phyloP scores from a whole-genome alignment of 140 eudicot species.

The Senecio squalidus region DNA sequence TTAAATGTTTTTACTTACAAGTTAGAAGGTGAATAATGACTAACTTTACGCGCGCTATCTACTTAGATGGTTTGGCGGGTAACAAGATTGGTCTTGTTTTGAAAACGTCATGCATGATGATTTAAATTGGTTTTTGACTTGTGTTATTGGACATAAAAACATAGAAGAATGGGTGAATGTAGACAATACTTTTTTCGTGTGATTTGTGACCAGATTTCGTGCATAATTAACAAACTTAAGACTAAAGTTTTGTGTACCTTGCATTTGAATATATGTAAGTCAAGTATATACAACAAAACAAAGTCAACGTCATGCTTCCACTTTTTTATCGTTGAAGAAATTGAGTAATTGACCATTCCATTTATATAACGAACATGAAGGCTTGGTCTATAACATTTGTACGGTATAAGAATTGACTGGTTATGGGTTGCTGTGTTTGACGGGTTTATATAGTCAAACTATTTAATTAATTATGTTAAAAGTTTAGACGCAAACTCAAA shows the following conservation, averaged over 20 bases:
- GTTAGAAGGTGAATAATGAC: no score
- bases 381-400: background rate
- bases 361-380: slow-evolving; percentile 4
- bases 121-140: no score
- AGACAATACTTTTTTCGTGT: slow-evolving; percentile 7
- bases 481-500: no score
- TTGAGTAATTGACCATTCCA: slow-evolving; percentile 14
- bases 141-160: no score
- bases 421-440: background rate
- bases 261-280: slow-evolving; percentile 11
- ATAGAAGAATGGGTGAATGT: background rate
- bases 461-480: background rate
- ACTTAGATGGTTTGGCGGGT: no score
- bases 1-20: no score
- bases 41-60: no score
- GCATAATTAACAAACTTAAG: slow-evolving; percentile 27
- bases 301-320: slow-evolving; percentile 21
- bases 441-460: background rate
- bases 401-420: background rate
- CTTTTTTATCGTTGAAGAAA: slow-evolving; percentile 16
- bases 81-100: no score
- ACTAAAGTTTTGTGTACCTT: slow-evolving; percentile 9
- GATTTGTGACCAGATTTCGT: slow-evolving; percentile 25
- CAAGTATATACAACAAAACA: background rate
- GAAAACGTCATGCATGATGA: no score